Evolutionary conservation across 768 basidiomycete species (phyloP).

Genomic region (Mycena crocata): DNA sequence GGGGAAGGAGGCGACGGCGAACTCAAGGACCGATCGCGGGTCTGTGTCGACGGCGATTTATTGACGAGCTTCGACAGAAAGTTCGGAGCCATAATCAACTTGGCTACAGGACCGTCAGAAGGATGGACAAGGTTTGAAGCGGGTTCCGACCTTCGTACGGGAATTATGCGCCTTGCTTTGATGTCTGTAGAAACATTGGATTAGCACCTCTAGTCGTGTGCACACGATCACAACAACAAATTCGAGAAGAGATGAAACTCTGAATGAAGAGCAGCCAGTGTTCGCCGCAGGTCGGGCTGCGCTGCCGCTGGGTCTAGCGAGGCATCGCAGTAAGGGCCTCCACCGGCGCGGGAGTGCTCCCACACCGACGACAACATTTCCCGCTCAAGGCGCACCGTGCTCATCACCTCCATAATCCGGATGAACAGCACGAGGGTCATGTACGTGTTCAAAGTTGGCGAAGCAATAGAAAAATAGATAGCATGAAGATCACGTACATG

Average conservation of each 20-base stretch:
- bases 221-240: not conserved
- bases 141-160: not conserved
- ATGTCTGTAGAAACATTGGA: not conserved
- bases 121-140: not conserved
- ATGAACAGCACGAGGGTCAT: not conserved
- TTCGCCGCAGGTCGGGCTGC: too few relatives aligned
- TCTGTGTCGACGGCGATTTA: slow-evolving; percentile 41
- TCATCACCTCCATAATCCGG: not conserved
- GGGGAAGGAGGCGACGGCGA: slow-evolving; percentile 42
- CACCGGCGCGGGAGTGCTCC: too few relatives aligned
- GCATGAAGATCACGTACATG: slow-evolving; percentile 18
- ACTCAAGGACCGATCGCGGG: slow-evolving; percentile 46
- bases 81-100: slow-evolving; percentile 47
- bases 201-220: not conserved
- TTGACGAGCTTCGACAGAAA: slow-evolving; percentile 54
- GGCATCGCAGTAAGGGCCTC: too few relatives aligned
- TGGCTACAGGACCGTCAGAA: not conserved
- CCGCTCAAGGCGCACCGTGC: too few relatives aligned
- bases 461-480: not conserved
- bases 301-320: too few relatives aligned
- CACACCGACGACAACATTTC: too few relatives aligned
- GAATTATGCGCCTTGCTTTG: not conserved
- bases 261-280: too few relatives aligned
- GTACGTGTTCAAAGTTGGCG: not conserved
- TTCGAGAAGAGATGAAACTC: not conserved